Percentiles rank a stretch among this genome's conserved stretches.
These are phyloP conservation scores for Polyplosphaeria fusca DNA, from an alignment of 495 filamentous ascomycete species.

Conservation along the genomic window DNA sequence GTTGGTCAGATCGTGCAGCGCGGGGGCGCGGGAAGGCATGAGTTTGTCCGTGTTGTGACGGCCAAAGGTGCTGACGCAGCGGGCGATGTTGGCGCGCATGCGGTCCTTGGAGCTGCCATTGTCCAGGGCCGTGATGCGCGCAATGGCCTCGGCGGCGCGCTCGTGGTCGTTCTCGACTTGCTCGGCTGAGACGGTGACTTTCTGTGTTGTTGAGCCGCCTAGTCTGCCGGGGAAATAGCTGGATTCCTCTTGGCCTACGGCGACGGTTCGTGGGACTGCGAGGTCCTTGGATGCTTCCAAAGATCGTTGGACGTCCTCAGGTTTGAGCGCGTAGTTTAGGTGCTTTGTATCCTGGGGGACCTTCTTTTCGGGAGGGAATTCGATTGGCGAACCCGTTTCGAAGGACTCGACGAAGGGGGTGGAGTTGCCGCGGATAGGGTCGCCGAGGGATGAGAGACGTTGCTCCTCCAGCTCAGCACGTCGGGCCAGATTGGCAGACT, in stretches of 20 bases:
- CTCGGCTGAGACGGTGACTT: constrained; percentile 18
- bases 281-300: constrained; percentile 62
- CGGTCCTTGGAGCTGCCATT: constrained; percentile 74
- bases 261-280: constrained; percentile 38
- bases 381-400: constrained; percentile 52
- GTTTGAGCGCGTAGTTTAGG: constrained; percentile 71
- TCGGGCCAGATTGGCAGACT: constrained; percentile 71
- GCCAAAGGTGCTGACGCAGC: constrained; percentile 84
- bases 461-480: constrained; percentile 62
- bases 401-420: constrained; percentile 86
- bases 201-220: not conserved
- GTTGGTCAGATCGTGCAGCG: not conserved
- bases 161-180: constrained; percentile 44
- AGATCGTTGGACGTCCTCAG: constrained; percentile 60
- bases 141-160: constrained; percentile 62
- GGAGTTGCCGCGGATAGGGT: constrained; percentile 70
- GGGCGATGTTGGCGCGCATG: constrained; percentile 71
- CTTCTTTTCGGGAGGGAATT: constrained; percentile 19
- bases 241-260: not conserved
- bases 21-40: constrained; percentile 54
- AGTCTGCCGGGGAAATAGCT: not conserved
- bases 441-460: constrained; percentile 60
- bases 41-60: constrained; percentile 79
- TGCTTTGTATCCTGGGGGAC: constrained; percentile 40
- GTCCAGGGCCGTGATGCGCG: constrained; percentile 68